Evolutionary conservation across 306 rosid genomes (phyloP), one percentile per base, ranked within the genome.

Genomic region (Coriaria nepalensis): DNA sequence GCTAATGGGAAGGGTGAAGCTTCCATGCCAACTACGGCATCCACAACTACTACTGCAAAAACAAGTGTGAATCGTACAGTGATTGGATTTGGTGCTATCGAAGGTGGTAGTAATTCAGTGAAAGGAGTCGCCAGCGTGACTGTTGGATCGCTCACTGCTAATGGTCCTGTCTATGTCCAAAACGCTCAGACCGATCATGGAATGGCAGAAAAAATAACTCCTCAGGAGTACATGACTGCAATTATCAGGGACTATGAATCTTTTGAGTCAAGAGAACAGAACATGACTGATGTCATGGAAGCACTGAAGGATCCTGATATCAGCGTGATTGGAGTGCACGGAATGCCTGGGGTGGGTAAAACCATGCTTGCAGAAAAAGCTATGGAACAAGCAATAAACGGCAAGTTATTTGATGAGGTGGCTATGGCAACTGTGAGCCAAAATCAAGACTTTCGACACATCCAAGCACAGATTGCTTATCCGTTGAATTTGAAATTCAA

Each of bases 331-430:
- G 56, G 56, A 5, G 6, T 59, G 4, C 42, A 6, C 12, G 64
- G 64, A 0, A 39, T 49, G 37, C 49, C 48, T 0, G 64, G 49
- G 0, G 41, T 48, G 2, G 55, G 64, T 6, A 59, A 59, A 43
- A 40, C 64, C 0, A 37, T 10, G 4, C 10, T 57, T 0, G 47
- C 13, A 0, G 2, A 10, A 5, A 46, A 57, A 47, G 33, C 47
- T 2, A 5, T 4, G 4, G 46, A 13, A 33, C n/a, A 40, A 29
- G 47, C 34, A 4, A 11, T 0, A 6, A 13, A 47, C 3, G 40
- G 37, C 0, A 12, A 40, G 13, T 32, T 47, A 9, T 58, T 58
- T 58, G 47, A 47, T 29, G 43, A 33, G 2, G 63, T 33, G 0
- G 35, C 37, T 8, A 33, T 20, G 0, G 47, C 38, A 10, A 32